phyloP scores from a whole-genome alignment of 1,284 basidiomycete genomes.

The Somion occarium region DNA sequence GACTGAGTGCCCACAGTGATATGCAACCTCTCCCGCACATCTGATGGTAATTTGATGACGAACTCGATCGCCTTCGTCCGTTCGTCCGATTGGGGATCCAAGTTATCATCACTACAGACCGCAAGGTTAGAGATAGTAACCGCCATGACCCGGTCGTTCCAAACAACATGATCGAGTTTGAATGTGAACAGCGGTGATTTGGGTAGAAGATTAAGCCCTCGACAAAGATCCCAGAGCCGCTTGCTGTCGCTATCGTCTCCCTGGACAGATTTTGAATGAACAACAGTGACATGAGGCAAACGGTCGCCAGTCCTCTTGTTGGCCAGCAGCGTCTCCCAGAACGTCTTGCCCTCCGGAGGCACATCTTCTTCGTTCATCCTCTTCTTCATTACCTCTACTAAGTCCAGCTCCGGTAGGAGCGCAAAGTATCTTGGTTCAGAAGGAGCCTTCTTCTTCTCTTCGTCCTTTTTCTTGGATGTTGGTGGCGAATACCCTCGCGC shows the following conservation, averaged over 20 bases:
- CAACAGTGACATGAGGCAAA: slow-evolving; percentile 82
- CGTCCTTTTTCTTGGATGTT: slow-evolving; percentile 28
- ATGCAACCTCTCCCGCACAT: slow-evolving; percentile 58
- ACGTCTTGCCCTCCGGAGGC: slow-evolving; percentile 27
- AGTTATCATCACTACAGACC: slow-evolving; percentile 28
- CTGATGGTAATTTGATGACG: slow-evolving; percentile 41
- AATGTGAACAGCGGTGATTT: slow-evolving; percentile 57
- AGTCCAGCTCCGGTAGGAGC: slow-evolving; percentile 68
- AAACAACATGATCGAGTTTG: slow-evolving; percentile 62
- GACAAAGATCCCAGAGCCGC: slow-evolving; percentile 66
- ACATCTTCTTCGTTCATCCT: slow-evolving; percentile 34
- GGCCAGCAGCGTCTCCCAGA: slow-evolving; percentile 49
- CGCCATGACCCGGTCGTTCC: slow-evolving; percentile 81
- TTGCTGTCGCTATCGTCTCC: slow-evolving; percentile 25
- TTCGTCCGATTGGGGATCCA: slow-evolving; percentile 26
- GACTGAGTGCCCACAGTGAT: slow-evolving; percentile 83
- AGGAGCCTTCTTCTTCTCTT: slow-evolving; percentile 25
- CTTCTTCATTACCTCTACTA: slow-evolving; percentile 45
- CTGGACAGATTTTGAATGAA: slow-evolving; percentile 63
- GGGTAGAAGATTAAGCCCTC: slow-evolving; percentile 37
- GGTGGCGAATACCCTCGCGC: slow-evolving; percentile 48
- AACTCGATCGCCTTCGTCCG: slow-evolving; percentile 39
- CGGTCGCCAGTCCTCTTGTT: slow-evolving; percentile 47
- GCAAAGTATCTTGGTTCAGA: slow-evolving; percentile 66
- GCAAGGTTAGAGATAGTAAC: slow-evolving; percentile 57